These are phyloP conservation scores for Deinandra increscens DNA, from an alignment of 129 eudicot genomes.

Conservation along the genomic window DNA sequence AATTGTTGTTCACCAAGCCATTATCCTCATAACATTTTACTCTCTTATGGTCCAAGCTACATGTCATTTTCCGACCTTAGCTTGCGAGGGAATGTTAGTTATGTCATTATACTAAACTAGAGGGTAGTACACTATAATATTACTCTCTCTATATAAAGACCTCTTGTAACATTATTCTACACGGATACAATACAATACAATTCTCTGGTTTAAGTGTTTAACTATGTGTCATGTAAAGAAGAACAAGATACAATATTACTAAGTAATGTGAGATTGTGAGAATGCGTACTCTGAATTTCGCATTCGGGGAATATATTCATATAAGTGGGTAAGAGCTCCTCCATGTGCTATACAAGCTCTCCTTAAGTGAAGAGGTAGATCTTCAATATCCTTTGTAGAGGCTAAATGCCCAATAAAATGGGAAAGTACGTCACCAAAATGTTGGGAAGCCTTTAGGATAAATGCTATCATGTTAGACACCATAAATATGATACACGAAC, in stretches of 20 bases:
- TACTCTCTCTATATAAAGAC: no score
- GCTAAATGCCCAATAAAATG: slow-evolving; percentile 73
- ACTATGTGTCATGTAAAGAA: neutral
- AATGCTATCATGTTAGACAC: slow-evolving; percentile 23
- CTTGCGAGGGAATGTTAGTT: no score
- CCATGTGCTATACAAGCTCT: slow-evolving; percentile 85
- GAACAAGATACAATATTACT: slow-evolving; percentile 14
- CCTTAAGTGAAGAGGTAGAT: slow-evolving; percentile 66
- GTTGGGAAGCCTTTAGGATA: slow-evolving; percentile 82
- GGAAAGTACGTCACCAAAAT: slow-evolving; percentile 89
- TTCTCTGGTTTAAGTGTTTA: no score
- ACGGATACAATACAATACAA: no score
- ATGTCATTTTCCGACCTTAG: no score
- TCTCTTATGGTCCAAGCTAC: no score
- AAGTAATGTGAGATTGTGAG: neutral
- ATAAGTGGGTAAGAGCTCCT: slow-evolving; percentile 75
- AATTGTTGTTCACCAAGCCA: no score
- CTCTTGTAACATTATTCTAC: no score
- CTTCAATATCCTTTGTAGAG: slow-evolving; percentile 42
- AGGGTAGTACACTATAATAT: no score
- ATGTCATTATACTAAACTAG: no score
- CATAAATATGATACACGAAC: slow-evolving; percentile 13
- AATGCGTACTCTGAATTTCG: slow-evolving; percentile 69
- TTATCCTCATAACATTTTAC: no score
- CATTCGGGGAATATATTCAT: slow-evolving; percentile 89